Conservation (phyloP, 2,329 filamentous ascomycete genomes). For the Aspergillus ochraceus region DNA sequence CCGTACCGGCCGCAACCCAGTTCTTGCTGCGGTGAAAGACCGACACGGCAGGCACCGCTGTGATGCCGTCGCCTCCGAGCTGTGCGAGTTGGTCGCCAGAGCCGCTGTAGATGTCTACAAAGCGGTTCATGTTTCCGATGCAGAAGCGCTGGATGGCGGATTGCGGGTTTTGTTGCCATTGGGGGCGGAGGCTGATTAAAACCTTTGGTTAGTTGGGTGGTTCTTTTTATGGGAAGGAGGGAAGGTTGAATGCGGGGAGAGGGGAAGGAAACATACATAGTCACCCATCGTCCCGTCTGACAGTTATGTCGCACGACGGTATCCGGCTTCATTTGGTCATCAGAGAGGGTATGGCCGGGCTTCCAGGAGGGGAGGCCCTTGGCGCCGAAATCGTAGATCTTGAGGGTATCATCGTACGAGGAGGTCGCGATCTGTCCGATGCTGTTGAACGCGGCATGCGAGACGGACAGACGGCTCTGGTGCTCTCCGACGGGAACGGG, state of each 20-base stretch:
- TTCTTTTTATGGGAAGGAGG: not conserved
- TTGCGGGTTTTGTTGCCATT: conserved; percentile 81
- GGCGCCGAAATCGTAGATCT: conserved; percentile 76
- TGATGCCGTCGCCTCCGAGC: conserved; percentile 84
- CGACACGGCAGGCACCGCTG: conserved; percentile 88
- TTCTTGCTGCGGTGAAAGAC: conserved; percentile 84
- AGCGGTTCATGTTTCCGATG: conserved; percentile 97
- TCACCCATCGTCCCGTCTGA: conserved; percentile 93
- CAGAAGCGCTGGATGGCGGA: conserved; percentile 84
- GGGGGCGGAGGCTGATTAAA: conserved; percentile 65
- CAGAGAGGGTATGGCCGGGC: conserved; percentile 57
- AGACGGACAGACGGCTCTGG: conserved; percentile 78
- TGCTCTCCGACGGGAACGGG: conserved; percentile 80
- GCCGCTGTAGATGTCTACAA: conserved; percentile 84
- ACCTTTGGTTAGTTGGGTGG: conserved; percentile 1
- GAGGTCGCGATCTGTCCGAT: conserved; percentile 86
- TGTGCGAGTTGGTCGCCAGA: conserved; percentile 86
- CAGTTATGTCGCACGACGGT: conserved; percentile 82
- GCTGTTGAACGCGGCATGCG: conserved; percentile 85
- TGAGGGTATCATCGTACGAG: conserved; percentile 92
- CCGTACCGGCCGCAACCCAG: conserved; percentile 91
- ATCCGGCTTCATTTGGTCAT: conserved; percentile 67
- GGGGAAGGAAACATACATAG: conserved; percentile 58
- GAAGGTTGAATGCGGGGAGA: not conserved
- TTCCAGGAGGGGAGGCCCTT: conserved; percentile 61